phyloP scores from a whole-genome alignment of 1,284 basidiomycete genomes.

The Neonothopanus nambi region DNA sequence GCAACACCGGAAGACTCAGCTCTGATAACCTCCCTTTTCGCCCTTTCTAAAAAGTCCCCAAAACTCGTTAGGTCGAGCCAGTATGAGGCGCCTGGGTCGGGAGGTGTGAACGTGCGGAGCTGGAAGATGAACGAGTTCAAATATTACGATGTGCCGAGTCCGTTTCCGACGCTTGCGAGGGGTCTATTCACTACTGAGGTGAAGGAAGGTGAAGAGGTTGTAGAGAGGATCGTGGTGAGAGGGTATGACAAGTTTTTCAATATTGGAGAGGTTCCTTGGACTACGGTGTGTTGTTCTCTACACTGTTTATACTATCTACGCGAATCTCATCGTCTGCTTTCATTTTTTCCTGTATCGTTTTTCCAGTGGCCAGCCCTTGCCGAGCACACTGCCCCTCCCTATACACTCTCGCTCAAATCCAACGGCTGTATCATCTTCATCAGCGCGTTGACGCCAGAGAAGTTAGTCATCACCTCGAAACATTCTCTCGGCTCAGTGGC shows the following conservation, averaged over 20 bases:
- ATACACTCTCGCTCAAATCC: slow-evolving; percentile 90
- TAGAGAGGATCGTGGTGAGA: slow-evolving; percentile 80
- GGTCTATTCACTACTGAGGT: slow-evolving; percentile 73
- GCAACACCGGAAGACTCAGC: slow-evolving; percentile 47
- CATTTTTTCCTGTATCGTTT: neutral
- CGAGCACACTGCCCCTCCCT: slow-evolving; percentile 75
- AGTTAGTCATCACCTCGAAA: slow-evolving; percentile 90
- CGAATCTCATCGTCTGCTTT: neutral
- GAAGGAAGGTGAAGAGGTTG: slow-evolving; percentile 18
- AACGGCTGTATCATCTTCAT: slow-evolving; percentile 99
- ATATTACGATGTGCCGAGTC: slow-evolving; percentile 85
- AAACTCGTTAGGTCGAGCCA: slow-evolving; percentile 60
- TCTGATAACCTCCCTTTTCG: slow-evolving; percentile 53
- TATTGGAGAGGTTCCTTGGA: slow-evolving; percentile 94
- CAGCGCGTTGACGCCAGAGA: slow-evolving; percentile 74
- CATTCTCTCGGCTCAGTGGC: slow-evolving; percentile 71
- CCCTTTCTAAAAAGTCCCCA: slow-evolving; percentile 49
- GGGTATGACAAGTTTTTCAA: slow-evolving; percentile 99
- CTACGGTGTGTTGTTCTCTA: slow-evolving; percentile 60
- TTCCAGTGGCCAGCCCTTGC: slow-evolving; percentile 79
- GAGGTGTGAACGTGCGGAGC: slow-evolving; percentile 60
- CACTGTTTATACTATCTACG: too few relatives aligned
- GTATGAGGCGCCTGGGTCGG: slow-evolving; percentile 57
- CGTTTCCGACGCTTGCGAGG: slow-evolving; percentile 89
- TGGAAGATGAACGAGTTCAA: slow-evolving; percentile 98